Evolutionary conservation across 805 yeast species (phyloP), one percentile per base, ranked within the genome.

Genomic region (Pichia ethanolica): DNA sequence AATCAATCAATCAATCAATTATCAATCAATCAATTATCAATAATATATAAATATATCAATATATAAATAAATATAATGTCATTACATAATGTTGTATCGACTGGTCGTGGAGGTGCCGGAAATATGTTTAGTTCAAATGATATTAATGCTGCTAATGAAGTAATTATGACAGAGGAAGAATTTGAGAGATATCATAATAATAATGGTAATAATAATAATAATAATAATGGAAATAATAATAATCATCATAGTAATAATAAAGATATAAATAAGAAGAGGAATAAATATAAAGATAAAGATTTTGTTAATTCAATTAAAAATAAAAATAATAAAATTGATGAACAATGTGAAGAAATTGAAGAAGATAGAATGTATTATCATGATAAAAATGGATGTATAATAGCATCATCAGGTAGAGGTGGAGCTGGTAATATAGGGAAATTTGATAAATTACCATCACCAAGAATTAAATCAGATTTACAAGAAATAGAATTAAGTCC

Each of bases 361-460:
- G 42, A 50, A 42, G 11, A 56, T 59, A 13, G 26, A 5, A 25
- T 39, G 11, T 61, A 55, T 50, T 55, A 56, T 46, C 65, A 63
- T 26, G 67, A 64, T 43, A 61, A 57, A 38, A 55, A 64, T 28
- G 69, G 67, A 3, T 56, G 62, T 13, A 68, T 69, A 7, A 70
- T 68, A 50, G 69, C 74, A 50, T 71, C 79, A n/a, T 73, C 81
- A 0, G 82, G 82, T 7, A 64, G 82, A 54, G 83, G 83, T 33
- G 83, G 82, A 9, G 78, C 77, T 5, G 81, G 80, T 12, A 78
- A 78, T 56, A 70, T 76, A 44, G 62, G 69, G 45, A 65, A 71
- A 34, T 65, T 72, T 7, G 62, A 63, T 37, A 64, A 66, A 35
- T 59, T 66, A 1, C 82, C 80, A 3, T 70, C 75, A 10, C 81